Percentiles rank a stretch among this genome's conserved stretches.
Evolutionary conservation across 1,284 basidiomycete species (phyloP).

Genomic region (Tylopilus sp.): DNA sequence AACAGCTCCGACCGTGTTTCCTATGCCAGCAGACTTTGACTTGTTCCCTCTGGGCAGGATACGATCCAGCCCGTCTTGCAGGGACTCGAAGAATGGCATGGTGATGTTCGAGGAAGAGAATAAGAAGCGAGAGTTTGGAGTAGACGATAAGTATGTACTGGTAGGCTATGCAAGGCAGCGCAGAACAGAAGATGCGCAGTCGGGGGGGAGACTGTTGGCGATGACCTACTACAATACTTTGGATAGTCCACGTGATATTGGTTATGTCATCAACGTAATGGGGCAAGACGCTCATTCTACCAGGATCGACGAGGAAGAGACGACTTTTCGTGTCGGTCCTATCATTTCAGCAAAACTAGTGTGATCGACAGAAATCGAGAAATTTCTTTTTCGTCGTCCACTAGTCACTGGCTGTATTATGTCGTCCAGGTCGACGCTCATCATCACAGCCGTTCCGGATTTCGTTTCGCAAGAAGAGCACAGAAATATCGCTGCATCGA

Average conservation of each 20-base stretch:
- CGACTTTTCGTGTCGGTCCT: too few relatives aligned
- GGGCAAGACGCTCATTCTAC: too few relatives aligned
- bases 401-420: too few relatives aligned
- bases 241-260: constrained; percentile 24
- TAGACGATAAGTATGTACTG: not conserved
- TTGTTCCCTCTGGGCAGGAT: constrained; percentile 25
- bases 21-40: constrained; percentile 49
- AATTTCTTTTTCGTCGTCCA: too few relatives aligned
- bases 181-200: constrained; percentile 19
- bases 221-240: too few relatives aligned
- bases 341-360: too few relatives aligned
- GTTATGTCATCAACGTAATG: constrained; percentile 18
- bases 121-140: not conserved
- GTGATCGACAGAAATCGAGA: too few relatives aligned
- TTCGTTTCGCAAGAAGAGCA: constrained; percentile 72
- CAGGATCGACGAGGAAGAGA: too few relatives aligned
- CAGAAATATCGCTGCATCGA: constrained; percentile 59
- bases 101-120: not conserved
- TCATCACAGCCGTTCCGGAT: constrained; percentile 48
- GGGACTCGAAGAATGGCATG: constrained; percentile 26
- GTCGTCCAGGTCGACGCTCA: constrained; percentile 13
- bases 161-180: constrained; percentile 13
- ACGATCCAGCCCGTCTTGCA: constrained; percentile 31
- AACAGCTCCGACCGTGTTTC: constrained; percentile 53
- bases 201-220: too few relatives aligned